These are phyloP conservation scores for Leptomonas pyrrhocoris DNA, from an alignment of 208 protist genomes.

Conservation along the genomic window DNA sequence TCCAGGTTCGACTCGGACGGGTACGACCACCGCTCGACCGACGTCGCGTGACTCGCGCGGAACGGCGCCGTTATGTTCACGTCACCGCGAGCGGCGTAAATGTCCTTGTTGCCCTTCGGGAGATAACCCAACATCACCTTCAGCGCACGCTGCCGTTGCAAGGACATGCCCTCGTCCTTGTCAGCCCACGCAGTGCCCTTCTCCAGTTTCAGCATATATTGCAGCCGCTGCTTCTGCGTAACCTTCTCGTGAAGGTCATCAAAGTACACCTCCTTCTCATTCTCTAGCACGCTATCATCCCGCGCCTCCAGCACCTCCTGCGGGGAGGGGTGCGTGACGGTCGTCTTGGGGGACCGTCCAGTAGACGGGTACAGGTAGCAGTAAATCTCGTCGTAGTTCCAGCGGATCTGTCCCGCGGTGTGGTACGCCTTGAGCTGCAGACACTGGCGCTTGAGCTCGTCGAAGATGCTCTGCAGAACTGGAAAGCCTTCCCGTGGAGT, in stretches of 20 bases:
- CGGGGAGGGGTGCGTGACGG: conserved; percentile 72
- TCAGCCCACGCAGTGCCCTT: conserved; percentile 86
- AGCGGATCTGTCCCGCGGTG: conserved; percentile 66
- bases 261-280: conserved; percentile 85
- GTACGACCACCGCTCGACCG: conserved; percentile 70
- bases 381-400: conserved; percentile 83
- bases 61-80: conserved; percentile 84
- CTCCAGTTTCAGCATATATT: conserved; percentile 70
- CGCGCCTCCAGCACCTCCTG: conserved; percentile 55
- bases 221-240: conserved; percentile 55
- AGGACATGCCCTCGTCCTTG: conserved; percentile 86
- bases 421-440: conserved; percentile 78
- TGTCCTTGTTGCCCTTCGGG: conserved; percentile 85
- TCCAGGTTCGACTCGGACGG: conserved; percentile 84
- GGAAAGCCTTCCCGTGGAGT: conserved; percentile 85
- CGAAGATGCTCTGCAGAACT: conserved; percentile 78
- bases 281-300: conserved; percentile 69
- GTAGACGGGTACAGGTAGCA: conserved; percentile 89
- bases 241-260: conserved; percentile 72
- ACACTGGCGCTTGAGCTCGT: conserved; percentile 73
- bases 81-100: conserved; percentile 87
- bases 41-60: conserved; percentile 82
- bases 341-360: conserved; percentile 76
- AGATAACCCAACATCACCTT: conserved; percentile 90
- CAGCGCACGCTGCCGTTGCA: conserved; percentile 83